Conservation (phyloP, 2,329 filamentous ascomycete genomes). For the Rhytidhysteron rufulum region DNA sequence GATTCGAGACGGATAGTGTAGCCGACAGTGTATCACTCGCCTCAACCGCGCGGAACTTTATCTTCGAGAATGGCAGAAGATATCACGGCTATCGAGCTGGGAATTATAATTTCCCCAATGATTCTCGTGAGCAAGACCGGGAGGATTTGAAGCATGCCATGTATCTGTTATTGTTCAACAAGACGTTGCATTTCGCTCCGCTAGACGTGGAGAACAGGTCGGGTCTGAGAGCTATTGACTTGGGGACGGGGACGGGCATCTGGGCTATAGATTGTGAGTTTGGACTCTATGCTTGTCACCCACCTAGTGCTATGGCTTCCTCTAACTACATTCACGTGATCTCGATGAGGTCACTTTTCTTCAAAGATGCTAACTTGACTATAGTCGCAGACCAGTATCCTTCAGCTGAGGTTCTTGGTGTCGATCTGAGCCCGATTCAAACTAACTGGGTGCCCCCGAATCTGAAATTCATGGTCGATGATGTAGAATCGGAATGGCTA, state of each 20-base stretch:
- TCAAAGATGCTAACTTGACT: no score
- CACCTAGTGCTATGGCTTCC: background rate
- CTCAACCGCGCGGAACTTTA: constrained; percentile 47
- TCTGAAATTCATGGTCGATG: constrained; percentile 54
- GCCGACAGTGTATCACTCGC: constrained; percentile 31
- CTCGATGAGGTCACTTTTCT: no score
- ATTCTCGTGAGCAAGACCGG: constrained; percentile 57
- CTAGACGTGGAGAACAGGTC: constrained; percentile 40
- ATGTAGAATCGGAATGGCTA: constrained; percentile 56
- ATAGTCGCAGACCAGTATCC: constrained; percentile 10
- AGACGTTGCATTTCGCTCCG: constrained; percentile 51
- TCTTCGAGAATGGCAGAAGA: constrained; percentile 55
- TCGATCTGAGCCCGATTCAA: constrained; percentile 30
- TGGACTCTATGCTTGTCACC: background rate
- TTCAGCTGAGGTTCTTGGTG: constrained; percentile 8
- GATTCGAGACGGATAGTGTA: constrained; percentile 13
- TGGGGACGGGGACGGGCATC: constrained; percentile 57
- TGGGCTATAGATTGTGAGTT: constrained; percentile 51
- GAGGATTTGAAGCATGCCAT: constrained; percentile 57
- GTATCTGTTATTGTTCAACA: constrained; percentile 39
- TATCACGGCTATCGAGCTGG: constrained; percentile 57
- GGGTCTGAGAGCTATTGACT: constrained; percentile 52
- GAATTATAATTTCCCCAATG: constrained; percentile 57
- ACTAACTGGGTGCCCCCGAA: constrained; percentile 51
- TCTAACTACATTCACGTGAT: background rate